phyloP scores from a whole-genome alignment of 345 rosid species.

The Ceriops zippeliana region DNA sequence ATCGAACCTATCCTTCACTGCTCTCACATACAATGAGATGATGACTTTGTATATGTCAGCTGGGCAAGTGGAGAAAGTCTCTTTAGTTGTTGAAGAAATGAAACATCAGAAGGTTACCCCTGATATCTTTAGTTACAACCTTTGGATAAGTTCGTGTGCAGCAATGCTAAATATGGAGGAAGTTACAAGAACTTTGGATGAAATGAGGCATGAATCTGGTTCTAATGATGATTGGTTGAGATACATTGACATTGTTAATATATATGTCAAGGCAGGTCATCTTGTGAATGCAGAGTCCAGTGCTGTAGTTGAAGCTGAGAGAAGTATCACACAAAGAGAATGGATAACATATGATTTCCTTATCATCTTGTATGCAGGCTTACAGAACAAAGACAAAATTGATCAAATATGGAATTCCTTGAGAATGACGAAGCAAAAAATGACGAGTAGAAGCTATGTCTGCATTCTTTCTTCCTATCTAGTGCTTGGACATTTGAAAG shows the following conservation, averaged over 20 bases:
- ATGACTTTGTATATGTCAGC: conserved; percentile 94
- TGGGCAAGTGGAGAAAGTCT: conserved; percentile 75
- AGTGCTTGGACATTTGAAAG: conserved; percentile 67
- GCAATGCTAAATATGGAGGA: conserved; percentile 51
- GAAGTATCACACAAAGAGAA: conserved; percentile 64
- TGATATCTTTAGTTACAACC: conserved; percentile 81
- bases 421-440: conserved; percentile 73
- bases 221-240: conserved; percentile 57
- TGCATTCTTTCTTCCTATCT: conserved; percentile 72
- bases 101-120: conserved; percentile 54
- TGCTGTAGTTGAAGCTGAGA: conserved; percentile 58
- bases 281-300: conserved; percentile 41
- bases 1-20: conserved; percentile 46
- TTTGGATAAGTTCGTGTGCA: conserved; percentile 90
- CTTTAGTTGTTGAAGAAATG: conserved; percentile 48
- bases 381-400: conserved; percentile 67
- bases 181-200: conserved; percentile 58
- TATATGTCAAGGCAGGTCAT: conserved; percentile 54
- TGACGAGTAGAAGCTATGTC: conserved; percentile 75
- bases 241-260: conserved; percentile 44
- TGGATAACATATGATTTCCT: conserved; percentile 91
- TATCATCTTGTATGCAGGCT: conserved; percentile 62
- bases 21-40: conserved; percentile 80
- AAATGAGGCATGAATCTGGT: conserved; percentile 52
- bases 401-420: conserved; percentile 91